Percentiles rank a stretch among this genome's conserved stretches.
Conservation (phyloP, 257 asterid species). For the Linaria vulgaris region DNA sequence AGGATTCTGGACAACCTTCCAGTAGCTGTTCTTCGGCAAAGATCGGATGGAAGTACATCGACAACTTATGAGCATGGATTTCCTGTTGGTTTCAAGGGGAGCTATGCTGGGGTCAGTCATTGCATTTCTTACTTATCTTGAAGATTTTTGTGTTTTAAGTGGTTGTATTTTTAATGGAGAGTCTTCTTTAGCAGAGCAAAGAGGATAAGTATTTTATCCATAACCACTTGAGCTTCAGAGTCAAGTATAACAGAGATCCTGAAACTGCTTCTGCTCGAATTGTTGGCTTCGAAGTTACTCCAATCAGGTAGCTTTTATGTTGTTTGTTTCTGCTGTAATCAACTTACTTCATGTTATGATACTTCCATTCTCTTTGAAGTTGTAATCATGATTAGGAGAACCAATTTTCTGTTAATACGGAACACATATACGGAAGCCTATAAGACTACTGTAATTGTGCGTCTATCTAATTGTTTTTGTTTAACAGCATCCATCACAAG, state of each 20-base stretch:
- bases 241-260: conserved; percentile 77
- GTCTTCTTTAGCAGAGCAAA: conserved; percentile 60
- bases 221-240: conserved; percentile 91
- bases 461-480: not conserved
- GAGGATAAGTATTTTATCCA: conserved; percentile 83
- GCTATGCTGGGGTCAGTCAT: conserved; percentile 79
- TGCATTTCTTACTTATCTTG: conserved; percentile 26
- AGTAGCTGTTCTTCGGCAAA: conserved; percentile 79
- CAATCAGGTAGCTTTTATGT: conserved; percentile 60
- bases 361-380: not conserved
- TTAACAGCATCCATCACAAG: conserved; percentile 79
- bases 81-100: conserved; percentile 90
- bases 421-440: too few species aligned
- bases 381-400: too few species aligned
- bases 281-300: conserved; percentile 87
- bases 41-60: conserved; percentile 67
- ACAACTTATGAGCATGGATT: conserved; percentile 86
- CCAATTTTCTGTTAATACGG: too few species aligned
- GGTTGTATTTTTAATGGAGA: conserved; percentile 25
- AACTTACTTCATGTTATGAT: not conserved
- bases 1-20: conserved; percentile 96
- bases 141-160: conserved; percentile 6
- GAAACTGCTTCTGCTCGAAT: conserved; percentile 81
- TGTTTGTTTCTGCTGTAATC: conserved; percentile 12
- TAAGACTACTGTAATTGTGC: too few species aligned